Evolutionary conservation across 1,284 basidiomycete species (phyloP), one percentile per base, ranked within the genome.

Genomic region (Irpex lacteus): DNA sequence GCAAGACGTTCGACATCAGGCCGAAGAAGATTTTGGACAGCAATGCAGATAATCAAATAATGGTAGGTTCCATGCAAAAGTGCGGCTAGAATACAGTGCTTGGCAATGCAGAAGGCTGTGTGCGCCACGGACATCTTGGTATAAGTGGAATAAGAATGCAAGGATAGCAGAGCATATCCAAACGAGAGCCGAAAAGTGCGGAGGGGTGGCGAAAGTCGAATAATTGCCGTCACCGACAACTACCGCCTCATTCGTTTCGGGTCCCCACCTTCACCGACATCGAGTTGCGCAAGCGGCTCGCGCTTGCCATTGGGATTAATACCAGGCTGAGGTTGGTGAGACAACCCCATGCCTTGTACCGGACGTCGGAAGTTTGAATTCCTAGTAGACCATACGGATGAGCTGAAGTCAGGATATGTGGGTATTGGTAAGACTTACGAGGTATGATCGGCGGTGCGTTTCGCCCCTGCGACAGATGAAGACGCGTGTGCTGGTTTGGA

Each of bases 201-300:
- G n/a, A n/a, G n/a, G n/a, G n/a, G n/a, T n/a, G n/a, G n/a, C n/a
- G n/a, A n/a, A n/a, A n/a, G n/a, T n/a, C n/a, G n/a, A n/a, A n/a
- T n/a, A n/a, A n/a, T n/a, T n/a, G n/a, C n/a, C n/a, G n/a, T n/a
- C n/a, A n/a, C n/a, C n/a, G n/a, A n/a, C n/a, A 26, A 56, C 26
- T 71, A 85, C 59, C 78, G 76, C 67, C 74, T 79, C 49, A 78
- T 49, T 34, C 85, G 77, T 72, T 88, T 88, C 36, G 78, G 72
- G 65, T 85, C 82, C 7, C 78, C 79, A 40, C 78, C 74, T 6
- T 82, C 82, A 6, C 72, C 74, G 11, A 80, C 52, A 15, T 84
- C 81, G 7, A 83, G 70, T 44, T 73, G 67, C 6, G 73, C 76
- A 26, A 83, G 71, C 9, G 80, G 76, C 64, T 80, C 76, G 60